phyloP scores from a whole-genome alignment of 1,139 yeast genomes.

The Candida tropicalis region DNA sequence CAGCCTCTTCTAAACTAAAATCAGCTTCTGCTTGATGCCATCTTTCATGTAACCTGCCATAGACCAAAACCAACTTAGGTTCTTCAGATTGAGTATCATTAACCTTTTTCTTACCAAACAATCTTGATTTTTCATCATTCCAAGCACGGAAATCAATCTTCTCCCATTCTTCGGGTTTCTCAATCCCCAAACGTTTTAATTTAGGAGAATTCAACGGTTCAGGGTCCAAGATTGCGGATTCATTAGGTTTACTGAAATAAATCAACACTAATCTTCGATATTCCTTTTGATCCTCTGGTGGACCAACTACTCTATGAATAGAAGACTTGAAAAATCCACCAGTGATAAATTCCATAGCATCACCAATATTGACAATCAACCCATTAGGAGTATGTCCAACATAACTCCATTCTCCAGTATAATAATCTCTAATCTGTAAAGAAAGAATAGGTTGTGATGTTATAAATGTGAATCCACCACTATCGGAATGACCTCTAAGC shows the following conservation, averaged over 20 bases:
- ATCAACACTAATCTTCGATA: slow-evolving; percentile 45
- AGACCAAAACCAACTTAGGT: slow-evolving; percentile 36
- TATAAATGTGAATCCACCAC: slow-evolving; percentile 50
- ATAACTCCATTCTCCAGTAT: slow-evolving; percentile 49
- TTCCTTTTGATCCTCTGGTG: slow-evolving; percentile 44
- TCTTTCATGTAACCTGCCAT: slow-evolving; percentile 45
- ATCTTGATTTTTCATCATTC: slow-evolving; percentile 44
- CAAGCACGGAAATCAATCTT: slow-evolving; percentile 34
- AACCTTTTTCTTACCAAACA: slow-evolving; percentile 38
- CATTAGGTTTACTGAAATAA: slow-evolving; percentile 36
- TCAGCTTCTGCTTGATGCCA: slow-evolving; percentile 30
- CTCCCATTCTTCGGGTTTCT: slow-evolving; percentile 40
- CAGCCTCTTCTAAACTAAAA: slow-evolving; percentile 22
- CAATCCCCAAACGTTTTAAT: slow-evolving; percentile 31
- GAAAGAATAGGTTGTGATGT: slow-evolving; percentile 49
- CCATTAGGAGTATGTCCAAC: slow-evolving; percentile 49
- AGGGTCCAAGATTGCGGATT: slow-evolving; percentile 38
- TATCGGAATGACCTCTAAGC: slow-evolving; percentile 55
- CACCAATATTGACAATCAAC: slow-evolving; percentile 52
- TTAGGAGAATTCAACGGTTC: slow-evolving; percentile 41
- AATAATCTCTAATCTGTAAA: slow-evolving; percentile 50
- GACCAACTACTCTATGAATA: slow-evolving; percentile 48
- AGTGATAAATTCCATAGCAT: slow-evolving; percentile 49
- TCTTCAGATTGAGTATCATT: slow-evolving; percentile 37
- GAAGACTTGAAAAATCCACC: slow-evolving; percentile 53